Evolutionary conservation across 2,329 filamentous ascomycete species (phyloP).

Genomic region (Cytospora mali): DNA sequence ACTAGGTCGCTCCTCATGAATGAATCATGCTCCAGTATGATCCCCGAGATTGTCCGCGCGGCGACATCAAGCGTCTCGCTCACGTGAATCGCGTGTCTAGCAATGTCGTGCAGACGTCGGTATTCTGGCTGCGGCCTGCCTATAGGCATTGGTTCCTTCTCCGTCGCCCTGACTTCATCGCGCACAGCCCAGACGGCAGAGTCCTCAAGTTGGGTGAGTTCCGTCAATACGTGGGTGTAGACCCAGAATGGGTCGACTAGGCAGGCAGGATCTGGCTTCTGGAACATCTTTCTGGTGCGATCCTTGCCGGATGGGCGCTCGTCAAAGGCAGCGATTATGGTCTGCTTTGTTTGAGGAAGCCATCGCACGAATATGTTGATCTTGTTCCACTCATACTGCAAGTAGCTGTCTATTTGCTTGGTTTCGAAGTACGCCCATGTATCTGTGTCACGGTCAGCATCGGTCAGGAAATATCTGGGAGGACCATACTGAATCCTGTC

Average conservation of each 20-base stretch:
- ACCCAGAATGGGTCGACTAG: conserved; percentile 40
- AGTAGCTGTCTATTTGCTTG: neutral
- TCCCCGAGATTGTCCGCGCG: conserved; percentile 36
- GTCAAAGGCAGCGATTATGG: neutral
- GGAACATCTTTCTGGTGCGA: neutral
- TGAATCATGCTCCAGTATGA: conserved; percentile 33
- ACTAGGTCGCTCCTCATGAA: neutral
- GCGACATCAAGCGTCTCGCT: conserved; percentile 45
- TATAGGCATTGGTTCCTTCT: conserved; percentile 28
- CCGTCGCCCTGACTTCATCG: conserved; percentile 39
- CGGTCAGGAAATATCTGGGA: too few species aligned
- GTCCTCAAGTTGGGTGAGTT: conserved; percentile 39
- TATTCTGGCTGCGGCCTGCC: conserved; percentile 37
- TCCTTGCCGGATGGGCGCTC: neutral
- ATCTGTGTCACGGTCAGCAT: neutral
- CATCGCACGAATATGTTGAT: conserved; percentile 1
- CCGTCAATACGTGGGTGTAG: conserved; percentile 36
- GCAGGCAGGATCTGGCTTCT: neutral
- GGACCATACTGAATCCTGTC: too few species aligned
- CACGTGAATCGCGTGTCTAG: conserved; percentile 49
- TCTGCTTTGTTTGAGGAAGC: neutral
- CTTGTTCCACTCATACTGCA: neutral
- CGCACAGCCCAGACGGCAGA: conserved; percentile 45
- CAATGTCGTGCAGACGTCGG: conserved; percentile 43
- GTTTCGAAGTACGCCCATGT: conserved; percentile 11